These are phyloP conservation scores for Claviceps quebecensis DNA, from an alignment of 2,329 filamentous ascomycete species.

Conservation along the genomic window DNA sequence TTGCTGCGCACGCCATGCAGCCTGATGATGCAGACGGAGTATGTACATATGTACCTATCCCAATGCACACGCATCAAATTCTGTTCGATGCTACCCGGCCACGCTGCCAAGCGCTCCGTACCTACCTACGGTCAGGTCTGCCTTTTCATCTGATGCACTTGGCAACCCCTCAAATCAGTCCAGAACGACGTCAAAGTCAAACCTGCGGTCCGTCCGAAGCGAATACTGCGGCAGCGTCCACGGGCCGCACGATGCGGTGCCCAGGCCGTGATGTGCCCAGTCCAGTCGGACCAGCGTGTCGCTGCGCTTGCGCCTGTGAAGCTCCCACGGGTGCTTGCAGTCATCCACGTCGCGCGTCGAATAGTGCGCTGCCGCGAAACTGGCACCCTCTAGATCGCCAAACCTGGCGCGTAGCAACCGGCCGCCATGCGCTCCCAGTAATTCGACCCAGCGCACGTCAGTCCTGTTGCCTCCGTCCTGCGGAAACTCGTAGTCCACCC, in stretches of 20 bases:
- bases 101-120: no score
- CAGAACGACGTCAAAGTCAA: constrained; percentile 29
- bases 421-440: constrained; percentile 18
- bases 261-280: constrained; percentile 47
- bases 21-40: no score
- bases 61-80: no score
- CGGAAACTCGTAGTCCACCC: constrained; percentile 50
- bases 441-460: constrained; percentile 46
- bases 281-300: constrained; percentile 45
- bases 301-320: constrained; percentile 32
- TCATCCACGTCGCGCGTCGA: constrained; percentile 36
- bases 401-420: constrained; percentile 30
- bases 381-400: constrained; percentile 31
- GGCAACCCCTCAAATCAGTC: constrained; percentile 17
- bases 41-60: no score
- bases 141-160: no score
- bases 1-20: no score
- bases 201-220: constrained; percentile 26
- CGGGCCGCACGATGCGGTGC: constrained; percentile 48
- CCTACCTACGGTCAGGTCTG: no score
- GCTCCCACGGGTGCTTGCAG: constrained; percentile 45
- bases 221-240: constrained; percentile 35
- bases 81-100: no score
- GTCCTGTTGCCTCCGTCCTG: constrained; percentile 54
- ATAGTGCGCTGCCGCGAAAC: constrained; percentile 45